These are phyloP conservation scores for Papilionanthe hybrid DNA, from an alignment of 116 monocot species.

Conservation along the genomic window DNA sequence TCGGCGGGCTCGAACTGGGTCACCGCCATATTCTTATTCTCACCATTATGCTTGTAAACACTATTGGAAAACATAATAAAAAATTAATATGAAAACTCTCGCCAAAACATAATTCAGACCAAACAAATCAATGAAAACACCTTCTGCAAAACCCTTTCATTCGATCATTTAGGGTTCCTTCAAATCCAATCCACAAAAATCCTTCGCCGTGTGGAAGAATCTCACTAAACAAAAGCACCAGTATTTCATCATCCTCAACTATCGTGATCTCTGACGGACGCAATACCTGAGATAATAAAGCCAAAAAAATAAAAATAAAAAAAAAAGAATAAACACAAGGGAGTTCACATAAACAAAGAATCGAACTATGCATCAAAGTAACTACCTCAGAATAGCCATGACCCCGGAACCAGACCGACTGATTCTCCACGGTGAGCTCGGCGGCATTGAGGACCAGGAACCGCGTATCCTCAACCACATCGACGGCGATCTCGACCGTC, in stretches of 20 bases:
- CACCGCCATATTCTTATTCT: too few species aligned
- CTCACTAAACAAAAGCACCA: too few species aligned
- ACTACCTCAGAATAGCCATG: constrained; percentile 29
- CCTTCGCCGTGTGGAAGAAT: too few species aligned
- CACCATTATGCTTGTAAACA: too few species aligned
- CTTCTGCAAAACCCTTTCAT: constrained; percentile 96
- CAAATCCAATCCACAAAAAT: too few species aligned
- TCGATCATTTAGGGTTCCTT: constrained; percentile 70
- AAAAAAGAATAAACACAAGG: neutral
- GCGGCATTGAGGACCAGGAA: constrained; percentile 86
- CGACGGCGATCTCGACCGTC: constrained; percentile 36
- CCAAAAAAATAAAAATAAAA: neutral
- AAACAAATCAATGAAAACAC: constrained; percentile 20
- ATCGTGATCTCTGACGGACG: constrained; percentile 41
- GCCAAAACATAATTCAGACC: neutral
- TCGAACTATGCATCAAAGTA: neutral
- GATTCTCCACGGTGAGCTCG: constrained; percentile 43
- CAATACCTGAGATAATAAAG: constrained; percentile 34
- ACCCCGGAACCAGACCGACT: constrained; percentile 38
- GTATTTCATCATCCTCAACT: too few species aligned
- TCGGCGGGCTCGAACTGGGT: too few species aligned
- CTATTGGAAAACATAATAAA: too few species aligned
- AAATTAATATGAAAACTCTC: neutral
- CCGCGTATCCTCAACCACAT: constrained; percentile 43
- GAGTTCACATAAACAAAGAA: neutral